Conservation (phyloP, 2,329 filamentous ascomycete species). For the Albifimbria verrucaria region DNA sequence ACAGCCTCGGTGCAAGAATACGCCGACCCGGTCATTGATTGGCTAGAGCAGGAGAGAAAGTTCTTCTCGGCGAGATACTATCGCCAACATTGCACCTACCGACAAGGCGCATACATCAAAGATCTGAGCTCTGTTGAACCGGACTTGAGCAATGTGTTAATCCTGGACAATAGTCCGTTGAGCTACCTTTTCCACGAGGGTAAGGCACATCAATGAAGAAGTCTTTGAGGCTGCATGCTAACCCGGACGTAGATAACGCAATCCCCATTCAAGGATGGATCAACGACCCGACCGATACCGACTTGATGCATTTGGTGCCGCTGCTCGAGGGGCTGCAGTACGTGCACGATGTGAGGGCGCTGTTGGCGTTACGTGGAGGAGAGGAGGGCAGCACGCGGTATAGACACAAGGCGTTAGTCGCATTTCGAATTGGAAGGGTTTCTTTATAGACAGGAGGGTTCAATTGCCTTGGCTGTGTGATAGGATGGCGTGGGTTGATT, state of each 20-base stretch:
- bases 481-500: background rate
- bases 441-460: conserved; percentile 6
- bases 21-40: conserved; percentile 97
- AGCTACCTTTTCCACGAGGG: conserved; percentile 99
- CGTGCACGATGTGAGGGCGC: conserved; percentile 88
- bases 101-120: conserved; percentile 97
- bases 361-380: conserved; percentile 83
- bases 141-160: conserved; percentile 97
- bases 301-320: conserved; percentile 87
- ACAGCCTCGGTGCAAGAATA: conserved; percentile 98
- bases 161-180: conserved; percentile 95
- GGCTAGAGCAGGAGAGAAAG: conserved; percentile 94
- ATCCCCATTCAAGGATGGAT: conserved; percentile 99
- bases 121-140: conserved; percentile 94
- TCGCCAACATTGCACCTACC: conserved; percentile 92
- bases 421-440: background rate
- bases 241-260: conserved; percentile 72
- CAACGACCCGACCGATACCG: conserved; percentile 94
- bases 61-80: conserved; percentile 95
- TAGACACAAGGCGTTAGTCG: conserved; percentile 20
- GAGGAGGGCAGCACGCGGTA: conserved; percentile 66
- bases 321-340: conserved; percentile 93
- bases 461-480: conserved; percentile 8
- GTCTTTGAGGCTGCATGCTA: conserved; percentile 6
- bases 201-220: conserved; percentile 40